Evolutionary conservation across 106 monocot genomes (phyloP).

Genomic region (Acanthochlamys bracteata): DNA sequence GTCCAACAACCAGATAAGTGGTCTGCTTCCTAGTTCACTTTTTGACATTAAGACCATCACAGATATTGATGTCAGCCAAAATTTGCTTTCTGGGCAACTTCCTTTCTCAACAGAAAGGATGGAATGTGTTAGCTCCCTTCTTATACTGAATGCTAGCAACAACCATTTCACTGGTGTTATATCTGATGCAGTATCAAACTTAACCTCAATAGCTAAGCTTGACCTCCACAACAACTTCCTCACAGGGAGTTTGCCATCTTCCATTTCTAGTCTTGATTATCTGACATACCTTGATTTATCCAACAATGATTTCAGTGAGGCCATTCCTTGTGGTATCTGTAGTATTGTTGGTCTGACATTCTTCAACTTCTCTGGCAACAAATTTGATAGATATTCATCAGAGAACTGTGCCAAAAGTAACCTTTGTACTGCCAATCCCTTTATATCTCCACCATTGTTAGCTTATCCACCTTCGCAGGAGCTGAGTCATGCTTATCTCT

Average conservation of each 20-base stretch:
- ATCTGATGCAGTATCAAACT: slow-evolving; percentile 41
- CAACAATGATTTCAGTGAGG: slow-evolving; percentile 54
- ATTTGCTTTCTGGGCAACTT: slow-evolving; percentile 49
- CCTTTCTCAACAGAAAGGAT: slow-evolving; percentile 11
- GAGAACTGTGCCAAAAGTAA: slow-evolving; percentile 36
- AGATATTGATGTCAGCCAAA: slow-evolving; percentile 68
- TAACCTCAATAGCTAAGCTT: slow-evolving; percentile 66
- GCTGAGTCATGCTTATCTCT: slow-evolving; percentile 24
- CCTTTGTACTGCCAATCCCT: slow-evolving; percentile 27
- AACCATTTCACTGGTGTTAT: slow-evolving; percentile 65
- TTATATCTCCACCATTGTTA: slow-evolving; percentile 17
- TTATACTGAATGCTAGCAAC: slow-evolving; percentile 75
- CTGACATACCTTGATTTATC: slow-evolving; percentile 82
- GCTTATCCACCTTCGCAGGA: slow-evolving; percentile 27
- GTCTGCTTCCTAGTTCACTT: slow-evolving; percentile 48
- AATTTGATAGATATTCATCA: slow-evolving; percentile 30
- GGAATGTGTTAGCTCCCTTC: slow-evolving; percentile 36
- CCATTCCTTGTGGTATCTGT: slow-evolving; percentile 72
- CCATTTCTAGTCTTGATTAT: slow-evolving; percentile 42
- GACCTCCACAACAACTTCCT: slow-evolving; percentile 80
- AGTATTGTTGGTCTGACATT: slow-evolving; percentile 55
- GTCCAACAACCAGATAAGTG: slow-evolving; percentile 55
- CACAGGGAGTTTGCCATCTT: slow-evolving; percentile 46
- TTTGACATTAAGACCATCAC: slow-evolving; percentile 48
- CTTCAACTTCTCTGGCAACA: slow-evolving; percentile 64